Conservation (phyloP, 768 basidiomycete genomes). For the Phaeotremella skinneri region DNA sequence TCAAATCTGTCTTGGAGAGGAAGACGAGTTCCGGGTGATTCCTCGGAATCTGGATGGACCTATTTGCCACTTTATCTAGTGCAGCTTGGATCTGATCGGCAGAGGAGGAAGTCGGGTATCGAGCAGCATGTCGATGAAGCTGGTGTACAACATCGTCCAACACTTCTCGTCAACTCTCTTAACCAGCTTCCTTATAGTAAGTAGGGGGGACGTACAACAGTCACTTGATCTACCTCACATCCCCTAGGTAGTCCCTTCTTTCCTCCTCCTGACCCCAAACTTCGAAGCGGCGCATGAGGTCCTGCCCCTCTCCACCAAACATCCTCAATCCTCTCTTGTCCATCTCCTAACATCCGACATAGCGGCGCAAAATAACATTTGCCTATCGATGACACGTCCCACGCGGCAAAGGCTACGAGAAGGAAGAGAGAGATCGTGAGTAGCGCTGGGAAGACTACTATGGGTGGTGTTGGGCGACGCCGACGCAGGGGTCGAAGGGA, state of each 20-base stretch:
- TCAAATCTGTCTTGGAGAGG: conserved; percentile 31
- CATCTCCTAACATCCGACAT: conserved; percentile 30
- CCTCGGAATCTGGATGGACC: conserved; percentile 22
- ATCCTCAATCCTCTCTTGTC: conserved; percentile 19
- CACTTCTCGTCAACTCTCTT: not conserved
- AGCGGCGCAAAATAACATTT: conserved; percentile 34
- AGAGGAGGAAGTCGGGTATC: conserved; percentile 35
- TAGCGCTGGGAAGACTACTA: conserved; percentile 15
- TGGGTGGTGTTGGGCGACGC: conserved; percentile 4
- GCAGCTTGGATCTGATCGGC: conserved; percentile 22
- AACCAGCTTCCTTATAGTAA: too few species aligned
- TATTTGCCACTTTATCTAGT: conserved; percentile 31
- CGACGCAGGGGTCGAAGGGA: not conserved
- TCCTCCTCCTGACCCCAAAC: conserved; percentile 35
- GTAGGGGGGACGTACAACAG: conserved; percentile 27
- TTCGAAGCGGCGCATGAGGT: conserved; percentile 38
- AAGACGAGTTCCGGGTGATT: conserved; percentile 40
- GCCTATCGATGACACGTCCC: conserved; percentile 35
- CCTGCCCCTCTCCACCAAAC: conserved; percentile 42
- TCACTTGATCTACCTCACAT: conserved; percentile 44
- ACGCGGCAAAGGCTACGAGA: conserved; percentile 15
- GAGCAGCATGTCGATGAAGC: conserved; percentile 44
- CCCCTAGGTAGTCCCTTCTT: conserved; percentile 36
- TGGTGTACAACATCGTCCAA: conserved; percentile 7
- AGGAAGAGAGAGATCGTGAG: conserved; percentile 6